Base-by-base conservation (phyloP, 805 yeast genomes). In the Dipodascopsis uninucleata region DNA sequence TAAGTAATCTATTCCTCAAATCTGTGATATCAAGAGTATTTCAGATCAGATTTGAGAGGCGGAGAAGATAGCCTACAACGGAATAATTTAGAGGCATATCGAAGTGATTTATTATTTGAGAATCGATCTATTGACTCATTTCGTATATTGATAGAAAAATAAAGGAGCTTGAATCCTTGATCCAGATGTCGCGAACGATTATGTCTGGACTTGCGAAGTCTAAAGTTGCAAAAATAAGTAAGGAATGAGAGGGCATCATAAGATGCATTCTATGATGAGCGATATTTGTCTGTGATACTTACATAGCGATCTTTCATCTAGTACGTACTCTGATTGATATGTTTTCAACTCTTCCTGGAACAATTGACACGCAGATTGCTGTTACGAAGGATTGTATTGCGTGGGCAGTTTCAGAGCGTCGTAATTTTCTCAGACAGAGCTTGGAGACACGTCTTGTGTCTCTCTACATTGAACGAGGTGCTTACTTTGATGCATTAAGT, bases 181-280 rank as follows among this genome's bases (percentile, higher is more conserved):
- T 93, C 29, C 71, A 78, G 9, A 72, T 77, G 31, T 81, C 94
- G 0, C 77, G 93, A 57, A 69, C 67, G 6, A 76, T 81, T n/a
- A 81, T 88, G 72, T 77, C 81, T 43, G 76, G 77, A 26, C 79
- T 85, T 60, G 96, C 97, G 36, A 93, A 93, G 68, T 85, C 96
- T 12, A 93, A 93, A 66, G 84, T 95, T 6, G 95, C 97, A 17
- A 93, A 90, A 64, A 84, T 90, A 44, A 81, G 58, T 55, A 53
- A 26, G 52, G 28, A 8, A 10, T 8, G 10, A 10, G 35, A 16
- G 35, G 10, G 35, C 10, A 12, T 9, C n/a, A n/a, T n/a, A n/a
- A n/a, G n/a, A n/a, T n/a, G n/a, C n/a, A n/a, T n/a, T n/a, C n/a
- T n/a, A n/a, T 26, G 14, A 26, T 26, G 29, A 12, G 12, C 14